phyloP scores from a whole-genome alignment of 805 yeast genomes.

The Monosporozyma siamensis region DNA sequence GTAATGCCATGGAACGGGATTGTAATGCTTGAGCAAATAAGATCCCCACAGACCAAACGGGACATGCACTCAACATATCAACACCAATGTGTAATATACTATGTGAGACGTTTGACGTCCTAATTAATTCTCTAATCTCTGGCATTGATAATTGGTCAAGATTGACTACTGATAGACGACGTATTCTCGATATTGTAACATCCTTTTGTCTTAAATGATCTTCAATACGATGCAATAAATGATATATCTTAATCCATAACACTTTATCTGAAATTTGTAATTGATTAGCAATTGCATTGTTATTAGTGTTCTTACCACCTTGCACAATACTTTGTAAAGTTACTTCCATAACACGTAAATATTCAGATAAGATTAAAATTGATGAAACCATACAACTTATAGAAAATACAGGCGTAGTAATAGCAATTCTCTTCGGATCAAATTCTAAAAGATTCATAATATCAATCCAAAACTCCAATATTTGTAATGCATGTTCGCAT shows the following conservation, averaged over 20 bases:
- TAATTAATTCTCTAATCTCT: not conserved
- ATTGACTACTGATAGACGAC: not conserved
- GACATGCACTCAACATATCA: constrained; percentile 69
- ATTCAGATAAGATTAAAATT: constrained; percentile 52
- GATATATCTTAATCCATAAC: constrained; percentile 56
- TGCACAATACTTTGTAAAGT: constrained; percentile 2
- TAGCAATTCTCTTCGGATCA: constrained; percentile 31
- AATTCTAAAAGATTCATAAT: constrained; percentile 49
- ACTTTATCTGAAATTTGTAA: constrained; percentile 46
- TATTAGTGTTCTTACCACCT: not conserved
- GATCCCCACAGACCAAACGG: constrained; percentile 74
- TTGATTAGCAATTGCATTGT: not conserved
- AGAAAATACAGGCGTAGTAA: constrained; percentile 69
- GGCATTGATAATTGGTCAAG: not conserved
- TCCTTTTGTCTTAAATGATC: constrained; percentile 37
- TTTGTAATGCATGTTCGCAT: constrained; percentile 45
- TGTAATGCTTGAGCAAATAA: constrained; percentile 72
- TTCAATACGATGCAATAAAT: constrained; percentile 52
- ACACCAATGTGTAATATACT: constrained; percentile 60
- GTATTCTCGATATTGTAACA: not conserved
- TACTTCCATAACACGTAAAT: constrained; percentile 45
- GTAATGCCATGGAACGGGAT: constrained; percentile 40
- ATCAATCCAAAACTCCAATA: constrained; percentile 62
- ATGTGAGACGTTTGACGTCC: constrained; percentile 33
- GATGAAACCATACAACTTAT: constrained; percentile 55